Evolutionary conservation across 1,284 basidiomycete genomes (phyloP).

Genomic region (Xerocomus cyaneibrunnescens): DNA sequence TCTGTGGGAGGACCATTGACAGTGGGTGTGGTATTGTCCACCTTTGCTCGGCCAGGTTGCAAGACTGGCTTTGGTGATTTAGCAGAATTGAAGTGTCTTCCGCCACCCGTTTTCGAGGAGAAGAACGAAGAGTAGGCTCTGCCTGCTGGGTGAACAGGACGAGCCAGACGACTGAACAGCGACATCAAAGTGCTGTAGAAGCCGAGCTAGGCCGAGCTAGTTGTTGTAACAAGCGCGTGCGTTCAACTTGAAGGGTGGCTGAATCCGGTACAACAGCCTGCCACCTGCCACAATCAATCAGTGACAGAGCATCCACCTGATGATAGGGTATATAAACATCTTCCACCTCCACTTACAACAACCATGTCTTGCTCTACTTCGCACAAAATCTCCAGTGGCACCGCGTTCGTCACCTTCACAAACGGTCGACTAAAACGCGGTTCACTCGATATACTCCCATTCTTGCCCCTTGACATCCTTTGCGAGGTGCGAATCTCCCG

Average conservation of each 20-base stretch:
- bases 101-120: conserved; percentile 72
- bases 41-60: conserved; percentile 36
- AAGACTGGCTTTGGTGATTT: conserved; percentile 60
- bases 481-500: conserved; percentile 18
- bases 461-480: conserved; percentile 27
- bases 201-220: too few species aligned
- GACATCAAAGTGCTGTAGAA: conserved; percentile 35
- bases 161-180: conserved; percentile 50
- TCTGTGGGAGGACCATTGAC: conserved; percentile 22
- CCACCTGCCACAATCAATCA: neutral
- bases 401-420: neutral
- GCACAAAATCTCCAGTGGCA: neutral
- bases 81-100: conserved; percentile 69
- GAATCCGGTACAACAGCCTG: neutral
- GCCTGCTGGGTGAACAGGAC: conserved; percentile 34
- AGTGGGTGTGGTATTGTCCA: conserved; percentile 24
- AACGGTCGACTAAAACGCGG: conserved; percentile 20
- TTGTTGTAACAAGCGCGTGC: too few species aligned
- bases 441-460: conserved; percentile 24
- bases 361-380: conserved; percentile 12
- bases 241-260: too few species aligned
- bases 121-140: conserved; percentile 76
- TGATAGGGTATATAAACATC: conserved; percentile 12
- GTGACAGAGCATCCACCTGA: too few species aligned
- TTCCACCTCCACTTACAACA: neutral